phyloP scores from a whole-genome alignment of 805 yeast species.

The Tetrapisispora taiwanensis region DNA sequence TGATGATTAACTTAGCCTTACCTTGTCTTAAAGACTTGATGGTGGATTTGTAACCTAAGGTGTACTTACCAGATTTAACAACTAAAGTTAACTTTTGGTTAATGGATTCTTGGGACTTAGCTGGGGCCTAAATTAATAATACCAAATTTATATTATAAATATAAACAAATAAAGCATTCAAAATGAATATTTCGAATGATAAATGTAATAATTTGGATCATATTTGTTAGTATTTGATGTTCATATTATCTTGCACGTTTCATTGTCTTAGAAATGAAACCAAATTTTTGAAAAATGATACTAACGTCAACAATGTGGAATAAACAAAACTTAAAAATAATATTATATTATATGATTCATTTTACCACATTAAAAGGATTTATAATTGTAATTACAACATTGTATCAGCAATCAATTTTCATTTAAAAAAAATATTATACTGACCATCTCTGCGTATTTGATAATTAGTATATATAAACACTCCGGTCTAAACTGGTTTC shows the following conservation, averaged over 20 bases:
- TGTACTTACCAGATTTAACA: conserved; percentile 98
- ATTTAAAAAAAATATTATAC: conserved; percentile 36
- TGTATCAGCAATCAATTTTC: not conserved
- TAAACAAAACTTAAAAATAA: no score
- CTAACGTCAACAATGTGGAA: not conserved
- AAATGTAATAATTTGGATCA: no score
- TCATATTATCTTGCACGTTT: no score
- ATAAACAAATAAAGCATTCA: no score
- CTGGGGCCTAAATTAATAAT: conserved; percentile 65
- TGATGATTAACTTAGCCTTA: conserved; percentile 95
- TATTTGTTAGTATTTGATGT: not conserved
- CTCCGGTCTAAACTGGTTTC: conserved; percentile 70
- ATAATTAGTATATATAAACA: conserved; percentile 35
- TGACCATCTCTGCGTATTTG: conserved; percentile 90
- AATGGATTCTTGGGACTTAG: conserved; percentile 81
- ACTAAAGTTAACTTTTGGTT: conserved; percentile 97
- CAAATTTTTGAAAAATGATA: no score
- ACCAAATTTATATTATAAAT: no score
- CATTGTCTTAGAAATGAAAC: no score
- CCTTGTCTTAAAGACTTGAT: conserved; percentile 97
- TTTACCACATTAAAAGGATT: no score
- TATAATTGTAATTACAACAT: not conserved
- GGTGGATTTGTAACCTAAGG: conserved; percentile 99
- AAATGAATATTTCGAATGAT: no score
- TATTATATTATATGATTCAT: no score